These are phyloP conservation scores for Antrodiella citrinella DNA, from an alignment of 768 basidiomycete species.

Conservation along the genomic window DNA sequence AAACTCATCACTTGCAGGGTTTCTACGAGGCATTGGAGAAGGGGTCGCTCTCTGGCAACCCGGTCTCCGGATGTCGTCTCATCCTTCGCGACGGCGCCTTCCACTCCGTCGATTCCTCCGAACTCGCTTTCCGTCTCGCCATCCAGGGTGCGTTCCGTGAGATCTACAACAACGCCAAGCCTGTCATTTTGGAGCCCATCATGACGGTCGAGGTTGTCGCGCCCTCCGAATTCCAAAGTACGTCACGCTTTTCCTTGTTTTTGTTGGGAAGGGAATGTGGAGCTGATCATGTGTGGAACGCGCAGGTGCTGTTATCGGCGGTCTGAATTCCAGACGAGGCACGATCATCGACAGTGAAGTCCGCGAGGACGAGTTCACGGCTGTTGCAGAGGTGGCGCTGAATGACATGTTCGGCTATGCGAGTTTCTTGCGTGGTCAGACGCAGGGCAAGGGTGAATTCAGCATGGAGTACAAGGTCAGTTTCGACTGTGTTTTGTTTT, in stretches of 20 bases:
- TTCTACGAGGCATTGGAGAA: constrained; percentile 93
- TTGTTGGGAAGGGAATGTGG: background rate
- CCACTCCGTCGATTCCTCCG: constrained; percentile 94
- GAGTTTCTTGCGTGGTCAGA: constrained; percentile 83
- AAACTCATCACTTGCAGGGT: constrained; percentile 44
- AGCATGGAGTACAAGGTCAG: constrained; percentile 73
- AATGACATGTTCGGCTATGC: constrained; percentile 99
- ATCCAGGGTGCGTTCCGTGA: constrained; percentile 92
- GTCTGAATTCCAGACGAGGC: constrained; percentile 85
- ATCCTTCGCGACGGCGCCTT: constrained; percentile 87
- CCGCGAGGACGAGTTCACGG: constrained; percentile 93
- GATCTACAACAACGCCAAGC: constrained; percentile 65
- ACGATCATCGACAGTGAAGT: constrained; percentile 95
- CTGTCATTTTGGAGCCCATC: constrained; percentile 92
- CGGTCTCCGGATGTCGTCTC: constrained; percentile 77
- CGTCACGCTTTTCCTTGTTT: no score
- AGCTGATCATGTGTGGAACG: constrained; percentile 1
- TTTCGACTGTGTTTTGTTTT: constrained; percentile 6
- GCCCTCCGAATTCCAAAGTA: constrained; percentile 91
- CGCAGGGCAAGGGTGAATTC: constrained; percentile 92
- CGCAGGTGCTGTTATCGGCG: constrained; percentile 82
- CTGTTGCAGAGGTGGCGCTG: constrained; percentile 83
- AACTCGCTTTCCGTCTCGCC: constrained; percentile 88
- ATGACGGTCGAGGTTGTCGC: constrained; percentile 98
- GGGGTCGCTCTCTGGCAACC: constrained; percentile 82